Evolutionary conservation across 2,329 filamentous ascomycete genomes (phyloP).

Genomic region (Clarireedia hainanense): DNA sequence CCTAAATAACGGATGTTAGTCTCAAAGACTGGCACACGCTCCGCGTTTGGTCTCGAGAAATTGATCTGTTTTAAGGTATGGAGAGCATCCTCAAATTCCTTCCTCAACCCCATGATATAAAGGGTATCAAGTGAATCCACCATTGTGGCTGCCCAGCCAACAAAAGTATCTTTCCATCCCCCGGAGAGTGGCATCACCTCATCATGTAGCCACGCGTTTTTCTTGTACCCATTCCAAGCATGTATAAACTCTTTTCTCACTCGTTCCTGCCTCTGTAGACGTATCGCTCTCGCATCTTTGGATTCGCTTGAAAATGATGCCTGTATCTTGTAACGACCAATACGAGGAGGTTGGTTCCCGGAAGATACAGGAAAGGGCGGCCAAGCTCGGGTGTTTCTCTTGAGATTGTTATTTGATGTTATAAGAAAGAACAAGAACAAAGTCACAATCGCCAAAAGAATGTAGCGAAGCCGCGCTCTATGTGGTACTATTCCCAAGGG

Average conservation of each 20-base stretch:
- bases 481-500: too few relatives aligned
- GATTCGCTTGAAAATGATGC: conserved; percentile 3
- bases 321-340: conserved; percentile 3
- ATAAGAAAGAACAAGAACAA: not conserved
- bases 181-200: conserved; percentile 69
- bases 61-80: conserved; percentile 42
- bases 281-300: not conserved
- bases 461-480: too few relatives aligned
- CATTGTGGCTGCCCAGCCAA: conserved; percentile 78
- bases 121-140: conserved; percentile 75
- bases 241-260: conserved; percentile 15
- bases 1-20: conserved; percentile 20
- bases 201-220: conserved; percentile 74
- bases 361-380: not conserved
- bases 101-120: conserved; percentile 71
- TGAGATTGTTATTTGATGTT: not conserved
- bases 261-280: not conserved
- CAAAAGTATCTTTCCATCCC: conserved; percentile 67
- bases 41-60: conserved; percentile 13
- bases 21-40: conserved; percentile 18
- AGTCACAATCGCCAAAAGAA: not conserved
- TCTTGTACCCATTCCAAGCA: conserved; percentile 68
- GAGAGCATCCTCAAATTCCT: conserved; percentile 71
- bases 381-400: not conserved
- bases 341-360: not conserved